Percentiles rank a stretch among this genome's conserved stretches.
Conservation (phyloP, 257 asterid genomes). For the Solanum bukasovii region DNA sequence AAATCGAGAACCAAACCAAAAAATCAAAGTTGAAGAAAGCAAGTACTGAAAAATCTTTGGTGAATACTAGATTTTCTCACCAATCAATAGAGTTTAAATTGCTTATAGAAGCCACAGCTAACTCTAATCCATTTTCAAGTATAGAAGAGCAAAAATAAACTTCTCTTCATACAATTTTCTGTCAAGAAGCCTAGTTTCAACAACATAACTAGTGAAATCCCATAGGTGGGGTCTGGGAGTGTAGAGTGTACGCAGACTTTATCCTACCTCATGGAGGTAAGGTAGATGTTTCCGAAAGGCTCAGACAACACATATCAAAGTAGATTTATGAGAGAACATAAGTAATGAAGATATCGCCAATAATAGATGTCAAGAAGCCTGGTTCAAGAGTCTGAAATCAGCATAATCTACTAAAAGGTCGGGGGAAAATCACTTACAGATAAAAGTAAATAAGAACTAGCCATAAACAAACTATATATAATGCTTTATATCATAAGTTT, state of each 20-base stretch:
- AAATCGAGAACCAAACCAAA: background rate
- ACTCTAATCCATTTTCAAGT: background rate
- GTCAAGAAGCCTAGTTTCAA: background rate
- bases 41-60: background rate
- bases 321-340: background rate
- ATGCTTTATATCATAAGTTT: background rate
- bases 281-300: background rate
- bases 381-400: background rate
- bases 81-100: no score
- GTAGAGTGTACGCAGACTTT: background rate
- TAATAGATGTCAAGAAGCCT: background rate
- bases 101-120: background rate
- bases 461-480: background rate
- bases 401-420: background rate
- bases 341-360: background rate
- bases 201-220: background rate
- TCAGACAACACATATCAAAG: background rate
- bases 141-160: background rate
- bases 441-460: background rate
- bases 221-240: background rate
- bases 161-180: background rate
- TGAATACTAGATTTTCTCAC: background rate
- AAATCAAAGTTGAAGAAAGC: background rate
- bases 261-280: background rate
- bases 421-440: background rate